A percentile compares a stretch with the other conserved stretches of the same genome.
Conservation (phyloP, 805 yeast genomes). For the Teunomyces lycoperdinae region DNA sequence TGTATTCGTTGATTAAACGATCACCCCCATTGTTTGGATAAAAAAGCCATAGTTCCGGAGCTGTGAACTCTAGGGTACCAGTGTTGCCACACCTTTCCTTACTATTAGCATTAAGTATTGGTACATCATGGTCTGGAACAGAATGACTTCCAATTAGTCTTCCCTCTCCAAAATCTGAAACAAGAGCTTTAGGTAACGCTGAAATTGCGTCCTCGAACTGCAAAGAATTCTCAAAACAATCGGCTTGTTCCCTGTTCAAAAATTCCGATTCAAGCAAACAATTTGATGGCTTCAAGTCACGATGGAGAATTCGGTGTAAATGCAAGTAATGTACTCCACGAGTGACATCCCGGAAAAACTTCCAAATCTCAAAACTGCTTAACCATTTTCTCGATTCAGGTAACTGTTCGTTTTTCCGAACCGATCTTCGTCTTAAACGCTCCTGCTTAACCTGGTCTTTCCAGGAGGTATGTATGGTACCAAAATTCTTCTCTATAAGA, state of each 20-base stretch:
- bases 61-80: conserved; percentile 84
- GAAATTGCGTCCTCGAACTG: conserved; percentile 15
- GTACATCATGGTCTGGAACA: conserved; percentile 4
- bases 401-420: not conserved
- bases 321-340: conserved; percentile 74
- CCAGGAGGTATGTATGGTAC: conserved; percentile 20
- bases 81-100: conserved; percentile 77
- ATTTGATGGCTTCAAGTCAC: conserved; percentile 88
- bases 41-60: conserved; percentile 68
- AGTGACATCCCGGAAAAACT: conserved; percentile 64
- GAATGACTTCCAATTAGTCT: conserved; percentile 59
- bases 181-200: conserved; percentile 64
- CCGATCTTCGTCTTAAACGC: conserved; percentile 19
- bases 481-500: conserved; percentile 32
- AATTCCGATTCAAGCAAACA: conserved; percentile 56
- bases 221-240: not conserved
- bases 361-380: conserved; percentile 58
- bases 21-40: conserved; percentile 30
- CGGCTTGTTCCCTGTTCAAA: conserved; percentile 2
- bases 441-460: conserved; percentile 28
- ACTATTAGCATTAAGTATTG: not conserved
- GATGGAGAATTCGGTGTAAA: conserved; percentile 70
- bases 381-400: conserved; percentile 30
- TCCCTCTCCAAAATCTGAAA: conserved; percentile 90
- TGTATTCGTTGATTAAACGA: conserved; percentile 51